A percentile compares a stretch with the other conserved stretches of the same genome.
Conservation (phyloP, 1,139 yeast species). For the Spathaspora sp. region DNA sequence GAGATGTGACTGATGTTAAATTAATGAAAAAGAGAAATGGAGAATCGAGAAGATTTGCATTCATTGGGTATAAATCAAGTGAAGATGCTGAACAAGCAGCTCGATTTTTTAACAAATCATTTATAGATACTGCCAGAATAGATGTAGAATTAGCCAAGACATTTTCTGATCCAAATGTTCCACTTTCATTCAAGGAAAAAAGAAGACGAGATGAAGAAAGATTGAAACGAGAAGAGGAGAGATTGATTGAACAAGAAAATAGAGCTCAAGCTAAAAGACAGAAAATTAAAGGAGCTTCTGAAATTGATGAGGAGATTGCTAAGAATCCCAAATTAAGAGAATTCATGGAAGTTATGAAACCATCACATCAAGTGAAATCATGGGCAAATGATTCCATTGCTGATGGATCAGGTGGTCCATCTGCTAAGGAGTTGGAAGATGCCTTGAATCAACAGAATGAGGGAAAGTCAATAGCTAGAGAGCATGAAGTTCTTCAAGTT, state of each 20-base stretch:
- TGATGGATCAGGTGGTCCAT: slow-evolving; percentile 54
- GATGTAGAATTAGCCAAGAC: slow-evolving; percentile 83
- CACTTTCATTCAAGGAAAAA: slow-evolving; percentile 69
- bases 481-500: slow-evolving; percentile 27
- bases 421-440: slow-evolving; percentile 39
- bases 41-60: slow-evolving; percentile 89
- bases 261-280: slow-evolving; percentile 24
- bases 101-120: slow-evolving; percentile 70
- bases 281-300: slow-evolving; percentile 23
- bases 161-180: slow-evolving; percentile 78
- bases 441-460: slow-evolving; percentile 32
- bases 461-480: slow-evolving; percentile 9
- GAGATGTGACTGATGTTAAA: slow-evolving; percentile 82
- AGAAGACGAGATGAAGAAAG: slow-evolving; percentile 55
- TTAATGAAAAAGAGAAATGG: slow-evolving; percentile 80
- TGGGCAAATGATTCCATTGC: slow-evolving; percentile 77
- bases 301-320: slow-evolving; percentile 57
- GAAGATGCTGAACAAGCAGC: slow-evolving; percentile 81
- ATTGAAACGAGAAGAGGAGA: slow-evolving; percentile 55
- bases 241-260: slow-evolving; percentile 45
- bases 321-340: slow-evolving; percentile 72
- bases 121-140: slow-evolving; percentile 78
- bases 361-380: slow-evolving; percentile 59
- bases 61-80: slow-evolving; percentile 74
- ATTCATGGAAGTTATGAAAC: slow-evolving; percentile 80